Conservation (phyloP, 2,329 filamentous ascomycete genomes). For the Atkinsonella texensis region DNA sequence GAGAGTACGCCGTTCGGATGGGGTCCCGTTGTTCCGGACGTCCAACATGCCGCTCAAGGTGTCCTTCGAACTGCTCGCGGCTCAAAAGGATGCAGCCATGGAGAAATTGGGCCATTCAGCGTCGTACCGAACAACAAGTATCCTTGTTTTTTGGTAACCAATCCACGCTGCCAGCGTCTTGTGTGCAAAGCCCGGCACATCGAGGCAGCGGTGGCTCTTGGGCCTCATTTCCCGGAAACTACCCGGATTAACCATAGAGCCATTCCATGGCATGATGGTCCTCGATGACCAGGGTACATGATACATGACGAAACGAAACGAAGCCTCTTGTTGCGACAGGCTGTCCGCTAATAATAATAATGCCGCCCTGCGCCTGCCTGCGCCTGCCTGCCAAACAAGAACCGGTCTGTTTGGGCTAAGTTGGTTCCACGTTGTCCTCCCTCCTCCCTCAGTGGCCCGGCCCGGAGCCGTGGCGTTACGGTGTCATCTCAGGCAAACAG, state of each 20-base stretch:
- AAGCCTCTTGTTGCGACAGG: background rate
- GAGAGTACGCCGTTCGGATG: background rate
- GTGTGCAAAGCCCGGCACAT: background rate
- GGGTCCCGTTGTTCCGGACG: background rate
- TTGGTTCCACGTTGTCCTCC: background rate
- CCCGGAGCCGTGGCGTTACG: background rate
- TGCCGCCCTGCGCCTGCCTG: background rate
- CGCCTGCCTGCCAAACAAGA: background rate
- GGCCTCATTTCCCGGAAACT: slow-evolving; percentile 7
- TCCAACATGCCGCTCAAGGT: background rate
- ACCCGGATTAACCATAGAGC: background rate
- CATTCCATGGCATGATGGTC: background rate
- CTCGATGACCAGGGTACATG: no score
- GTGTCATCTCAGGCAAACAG: background rate
- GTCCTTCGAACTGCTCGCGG: background rate
- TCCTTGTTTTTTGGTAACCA: slow-evolving; percentile 2
- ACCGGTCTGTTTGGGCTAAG: background rate
- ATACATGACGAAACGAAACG: no score
- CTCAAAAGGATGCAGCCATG: background rate
- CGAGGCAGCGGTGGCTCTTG: background rate
- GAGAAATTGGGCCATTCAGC: background rate
- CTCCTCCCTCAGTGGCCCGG: background rate
- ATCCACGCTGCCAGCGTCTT: slow-evolving; percentile 1
- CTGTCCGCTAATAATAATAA: background rate
- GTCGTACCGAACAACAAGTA: background rate